phyloP scores from a whole-genome alignment of 352 stramenopile species.

The Hyaloperonospora arabidopsidis region DNA sequence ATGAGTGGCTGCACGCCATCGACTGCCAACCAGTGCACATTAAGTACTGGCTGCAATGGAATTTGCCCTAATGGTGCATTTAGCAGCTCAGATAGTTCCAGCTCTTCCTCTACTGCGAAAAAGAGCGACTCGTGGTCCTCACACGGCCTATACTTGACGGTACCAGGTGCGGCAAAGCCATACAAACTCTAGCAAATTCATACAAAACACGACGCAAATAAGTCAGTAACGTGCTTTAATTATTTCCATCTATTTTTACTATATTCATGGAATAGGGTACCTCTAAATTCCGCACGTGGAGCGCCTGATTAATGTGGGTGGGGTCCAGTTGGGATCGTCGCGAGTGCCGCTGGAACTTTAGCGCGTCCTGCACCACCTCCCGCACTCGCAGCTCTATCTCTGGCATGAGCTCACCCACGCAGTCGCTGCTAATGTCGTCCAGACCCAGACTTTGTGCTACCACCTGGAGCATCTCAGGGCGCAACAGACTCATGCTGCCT shows the following conservation, averaged over 20 bases:
- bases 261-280: constrained; percentile 4
- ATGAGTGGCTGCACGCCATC: constrained; percentile 78
- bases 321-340: constrained; percentile 50
- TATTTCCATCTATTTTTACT: neutral
- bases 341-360: constrained; percentile 77
- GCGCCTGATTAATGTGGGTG: constrained; percentile 69
- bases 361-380: constrained; percentile 75
- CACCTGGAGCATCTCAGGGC: constrained; percentile 58
- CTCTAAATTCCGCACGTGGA: constrained; percentile 68
- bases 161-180: constrained; percentile 51
- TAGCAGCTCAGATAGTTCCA: constrained; percentile 59
- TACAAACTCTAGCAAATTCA: constrained; percentile 48
- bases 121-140: constrained; percentile 55
- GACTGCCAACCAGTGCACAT: constrained; percentile 79
- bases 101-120: constrained; percentile 67
- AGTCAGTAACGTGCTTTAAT: neutral
- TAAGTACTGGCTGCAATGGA: constrained; percentile 59
- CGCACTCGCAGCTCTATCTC: constrained; percentile 78
- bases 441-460: constrained; percentile 70
- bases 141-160: constrained; percentile 48
- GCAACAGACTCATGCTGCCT: constrained; percentile 61
- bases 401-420: constrained; percentile 55
- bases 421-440: constrained; percentile 58
- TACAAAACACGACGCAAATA: constrained; percentile 2
- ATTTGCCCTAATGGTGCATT: constrained; percentile 69